Conservation (phyloP, 345 rosid species). For the Luvunga scandens region DNA sequence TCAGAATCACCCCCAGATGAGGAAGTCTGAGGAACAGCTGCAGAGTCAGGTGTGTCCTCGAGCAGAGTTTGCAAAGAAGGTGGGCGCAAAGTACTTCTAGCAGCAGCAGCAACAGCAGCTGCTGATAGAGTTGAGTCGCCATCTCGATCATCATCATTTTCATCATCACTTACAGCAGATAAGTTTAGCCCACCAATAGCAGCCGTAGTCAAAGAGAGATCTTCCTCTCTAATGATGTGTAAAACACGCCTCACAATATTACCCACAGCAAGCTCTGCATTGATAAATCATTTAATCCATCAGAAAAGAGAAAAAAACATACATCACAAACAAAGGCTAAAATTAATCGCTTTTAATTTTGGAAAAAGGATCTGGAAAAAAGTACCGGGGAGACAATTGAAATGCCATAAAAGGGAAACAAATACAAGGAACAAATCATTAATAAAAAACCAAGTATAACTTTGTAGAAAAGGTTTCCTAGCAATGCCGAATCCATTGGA, state of each 20-base stretch:
- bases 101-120: constrained; percentile 87
- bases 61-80: constrained; percentile 92
- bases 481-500: not conserved
- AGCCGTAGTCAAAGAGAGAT: constrained; percentile 72
- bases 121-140: constrained; percentile 74
- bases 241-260: constrained; percentile 92
- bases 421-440: not conserved
- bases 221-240: constrained; percentile 95
- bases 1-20: constrained; percentile 99
- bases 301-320: not conserved
- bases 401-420: not conserved
- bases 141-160: constrained; percentile 47
- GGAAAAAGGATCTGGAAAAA: not conserved
- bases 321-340: not conserved
- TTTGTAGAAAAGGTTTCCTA: not conserved
- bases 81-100: constrained; percentile 87
- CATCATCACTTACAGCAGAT: constrained; percentile 77
- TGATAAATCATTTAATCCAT: constrained; percentile 5
- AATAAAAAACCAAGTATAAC: not conserved
- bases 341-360: not conserved
- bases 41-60: constrained; percentile 74
- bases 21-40: constrained; percentile 61
- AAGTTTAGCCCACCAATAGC: constrained; percentile 76
- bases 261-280: constrained; percentile 98
- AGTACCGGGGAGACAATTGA: not conserved